Evolutionary conservation across 2,329 filamentous ascomycete species (phyloP), one percentile per base, ranked within the genome.

Genomic region (Madurella mycetomatis): DNA sequence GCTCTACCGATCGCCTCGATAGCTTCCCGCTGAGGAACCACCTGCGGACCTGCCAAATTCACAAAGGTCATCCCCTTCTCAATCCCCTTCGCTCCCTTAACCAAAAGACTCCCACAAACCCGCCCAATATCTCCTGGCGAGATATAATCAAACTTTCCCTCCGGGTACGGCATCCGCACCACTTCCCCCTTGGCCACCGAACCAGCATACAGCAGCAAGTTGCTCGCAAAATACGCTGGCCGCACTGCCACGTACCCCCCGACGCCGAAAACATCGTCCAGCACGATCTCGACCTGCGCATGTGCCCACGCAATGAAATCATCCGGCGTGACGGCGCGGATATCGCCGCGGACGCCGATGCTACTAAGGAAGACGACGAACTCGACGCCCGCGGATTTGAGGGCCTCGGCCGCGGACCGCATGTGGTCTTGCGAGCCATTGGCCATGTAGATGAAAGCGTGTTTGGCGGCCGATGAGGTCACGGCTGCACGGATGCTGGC

Each of bases 381-480:
- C 11, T 75, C 69, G 37, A 79, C 67, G 0, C 77, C 78, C 1
- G 68, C 69, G 15, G 63, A 60, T 56, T 75, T 76, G 48, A 81
- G 65, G 1, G 77, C 74, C 54, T 66, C 59, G 46, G 78, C 60
- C 15, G 69, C 68, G 8, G 63, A 53, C 15, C 65, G 66, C 73
- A 80, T 73, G 51, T 68, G 51, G 55, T 79, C 74, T 1, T 60
- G 5, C 0, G 64, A 55, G 30, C 64, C 59, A 12, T 64, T 58
- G 8, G 68, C 60, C 2, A 68, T 30, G 62, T 82, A 81, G 45
- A 79, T 67, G 66, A 80, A 81, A 0, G 77, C 78, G 8, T 62
- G 59, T 42, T 70, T 76, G 15, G 78, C 77, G 9, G 71, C 69
- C 0, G 75, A 69, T 31, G 61, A 61, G 30, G 63, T 49, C n/a